Evolutionary conservation across 768 basidiomycete species (phyloP).

Genomic region (Amanita rimosa): DNA sequence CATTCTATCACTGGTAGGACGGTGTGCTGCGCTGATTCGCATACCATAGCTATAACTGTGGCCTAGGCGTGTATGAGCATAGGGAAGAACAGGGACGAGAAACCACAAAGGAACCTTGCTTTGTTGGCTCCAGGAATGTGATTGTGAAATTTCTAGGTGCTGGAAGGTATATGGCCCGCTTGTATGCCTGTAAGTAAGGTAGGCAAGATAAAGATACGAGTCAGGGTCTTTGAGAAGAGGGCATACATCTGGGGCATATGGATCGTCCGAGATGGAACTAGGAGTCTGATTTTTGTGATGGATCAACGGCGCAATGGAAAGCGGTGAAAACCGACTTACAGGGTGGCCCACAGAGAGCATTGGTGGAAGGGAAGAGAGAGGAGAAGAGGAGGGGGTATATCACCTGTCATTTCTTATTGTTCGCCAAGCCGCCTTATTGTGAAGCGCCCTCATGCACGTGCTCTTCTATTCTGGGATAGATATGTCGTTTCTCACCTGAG

Average conservation of each 20-base stretch:
- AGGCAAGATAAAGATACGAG: too few relatives aligned
- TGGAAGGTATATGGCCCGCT: slow-evolving; percentile 46
- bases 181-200: slow-evolving; percentile 48
- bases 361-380: not conserved
- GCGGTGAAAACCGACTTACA: not conserved
- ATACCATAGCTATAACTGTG: slow-evolving; percentile 49
- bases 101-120: slow-evolving; percentile 32
- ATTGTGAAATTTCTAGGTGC: slow-evolving; percentile 52
- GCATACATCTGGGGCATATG: slow-evolving; percentile 1
- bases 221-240: not conserved
- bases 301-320: not conserved
- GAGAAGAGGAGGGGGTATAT: not conserved
- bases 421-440: slow-evolving; percentile 1
- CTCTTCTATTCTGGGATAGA: not conserved
- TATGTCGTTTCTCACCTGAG: not conserved
- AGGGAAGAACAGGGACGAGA: not conserved
- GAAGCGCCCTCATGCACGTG: not conserved
- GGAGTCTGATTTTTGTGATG: not conserved
- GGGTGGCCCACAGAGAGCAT: not conserved
- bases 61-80: slow-evolving; percentile 21
- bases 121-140: slow-evolving; percentile 44
- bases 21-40: slow-evolving; percentile 36
- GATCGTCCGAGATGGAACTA: not conserved
- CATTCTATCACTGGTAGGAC: slow-evolving; percentile 18
- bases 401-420: slow-evolving; percentile 1